These are phyloP conservation scores for Tuber magnatum DNA, from an alignment of 495 filamentous ascomycete genomes.

Conservation along the genomic window DNA sequence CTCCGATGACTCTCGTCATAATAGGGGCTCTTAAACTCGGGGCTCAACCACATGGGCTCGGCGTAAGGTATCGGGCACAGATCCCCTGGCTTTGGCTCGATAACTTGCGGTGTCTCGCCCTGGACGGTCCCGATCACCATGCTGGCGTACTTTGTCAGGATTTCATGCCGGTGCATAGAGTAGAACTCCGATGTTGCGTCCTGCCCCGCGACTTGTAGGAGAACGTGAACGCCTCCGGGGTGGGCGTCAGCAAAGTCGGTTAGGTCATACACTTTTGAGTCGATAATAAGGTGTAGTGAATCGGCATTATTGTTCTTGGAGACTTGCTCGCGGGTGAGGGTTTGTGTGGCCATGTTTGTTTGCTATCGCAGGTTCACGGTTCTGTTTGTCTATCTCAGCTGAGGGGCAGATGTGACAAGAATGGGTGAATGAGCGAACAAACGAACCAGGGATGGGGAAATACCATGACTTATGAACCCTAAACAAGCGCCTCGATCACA, in stretches of 20 bases:
- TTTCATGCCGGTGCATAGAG: constrained; percentile 88
- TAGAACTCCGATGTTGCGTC: constrained; percentile 90
- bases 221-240: constrained; percentile 91
- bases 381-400: not conserved
- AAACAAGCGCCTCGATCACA: not conserved
- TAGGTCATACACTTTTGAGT: constrained; percentile 87
- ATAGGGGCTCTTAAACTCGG: constrained; percentile 73
- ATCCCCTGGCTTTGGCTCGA: constrained; percentile 62
- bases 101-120: constrained; percentile 66
- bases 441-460: not conserved
- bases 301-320: constrained; percentile 77
- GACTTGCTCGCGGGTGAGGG: constrained; percentile 67
- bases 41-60: constrained; percentile 67
- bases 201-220: constrained; percentile 91
- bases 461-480: not conserved
- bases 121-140: constrained; percentile 70
- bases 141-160: constrained; percentile 65
- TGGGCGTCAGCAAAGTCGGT: constrained; percentile 89
- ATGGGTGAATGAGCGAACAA: not conserved
- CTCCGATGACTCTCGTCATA: constrained; percentile 68
- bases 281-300: constrained; percentile 76
- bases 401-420: not conserved
- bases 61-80: constrained; percentile 71
- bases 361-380: not conserved
- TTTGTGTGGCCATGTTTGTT: constrained; percentile 4